Percentiles rank a stretch among this genome's conserved stretches.
Conservation (phyloP, 495 filamentous ascomycete genomes). For the Hypoxylon fragiforme region DNA sequence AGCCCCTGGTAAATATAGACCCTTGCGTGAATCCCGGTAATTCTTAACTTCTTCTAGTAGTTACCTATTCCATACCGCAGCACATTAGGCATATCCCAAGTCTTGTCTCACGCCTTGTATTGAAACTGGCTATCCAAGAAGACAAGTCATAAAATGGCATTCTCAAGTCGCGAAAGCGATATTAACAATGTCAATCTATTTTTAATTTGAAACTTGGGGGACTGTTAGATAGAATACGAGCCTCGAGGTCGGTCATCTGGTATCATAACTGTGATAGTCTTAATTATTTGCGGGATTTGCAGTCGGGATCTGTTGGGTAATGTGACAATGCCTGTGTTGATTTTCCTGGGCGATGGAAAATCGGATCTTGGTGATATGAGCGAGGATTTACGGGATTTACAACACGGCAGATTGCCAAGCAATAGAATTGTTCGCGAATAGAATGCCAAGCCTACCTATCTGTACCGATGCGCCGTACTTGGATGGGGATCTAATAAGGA, state of each 20-base stretch:
- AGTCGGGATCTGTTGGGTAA: not conserved
- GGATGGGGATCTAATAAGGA: too few species aligned
- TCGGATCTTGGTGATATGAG: not conserved
- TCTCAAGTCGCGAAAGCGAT: not conserved
- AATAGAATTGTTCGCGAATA: slow-evolving; percentile 14
- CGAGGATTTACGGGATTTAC: too few species aligned
- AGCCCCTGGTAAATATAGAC: too few species aligned
- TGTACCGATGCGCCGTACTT: too few species aligned
- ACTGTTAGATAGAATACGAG: not conserved
- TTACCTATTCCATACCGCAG: not conserved
- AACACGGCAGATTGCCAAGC: too few species aligned
- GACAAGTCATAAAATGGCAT: not conserved
- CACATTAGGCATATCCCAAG: not conserved
- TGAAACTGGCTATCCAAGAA: slow-evolving; percentile 17
- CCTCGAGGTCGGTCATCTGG: too few species aligned
- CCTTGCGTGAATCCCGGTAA: slow-evolving; percentile 22
- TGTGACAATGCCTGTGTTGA: not conserved
- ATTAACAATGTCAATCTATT: not conserved
- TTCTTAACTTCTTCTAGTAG: slow-evolving; percentile 14
- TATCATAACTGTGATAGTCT: too few species aligned
- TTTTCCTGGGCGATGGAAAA: not conserved
- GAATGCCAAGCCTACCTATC: slow-evolving; percentile 17
- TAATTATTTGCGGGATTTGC: too few species aligned
- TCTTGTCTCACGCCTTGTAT: slow-evolving; percentile 10
- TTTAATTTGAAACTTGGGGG: slow-evolving; percentile 6